Percentiles rank a stretch among this genome's conserved stretches.
Conservation (phyloP, 257 asterid species). For the Ligustrum vulgare region DNA sequence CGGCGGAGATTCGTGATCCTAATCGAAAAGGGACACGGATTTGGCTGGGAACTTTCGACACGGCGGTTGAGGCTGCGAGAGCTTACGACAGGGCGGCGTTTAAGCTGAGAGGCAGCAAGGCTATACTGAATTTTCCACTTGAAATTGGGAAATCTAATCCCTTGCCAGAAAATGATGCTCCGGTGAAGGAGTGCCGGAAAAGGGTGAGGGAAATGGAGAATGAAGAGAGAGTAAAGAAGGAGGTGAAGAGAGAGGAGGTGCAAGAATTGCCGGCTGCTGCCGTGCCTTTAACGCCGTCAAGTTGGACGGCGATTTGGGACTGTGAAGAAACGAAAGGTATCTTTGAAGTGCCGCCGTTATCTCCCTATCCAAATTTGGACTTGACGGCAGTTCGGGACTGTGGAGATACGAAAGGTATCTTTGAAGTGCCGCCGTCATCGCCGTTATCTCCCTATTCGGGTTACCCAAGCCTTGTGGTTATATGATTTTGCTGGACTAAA, state of each 20-base stretch:
- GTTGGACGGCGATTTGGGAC: constrained; percentile 83
- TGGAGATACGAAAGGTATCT: too few species aligned
- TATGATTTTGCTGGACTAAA: constrained; percentile 13
- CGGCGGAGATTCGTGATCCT: constrained; percentile 15
- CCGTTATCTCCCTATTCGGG: constrained; percentile 4
- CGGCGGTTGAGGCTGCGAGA: constrained; percentile 12
- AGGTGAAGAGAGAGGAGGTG: constrained; percentile 39
- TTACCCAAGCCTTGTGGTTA: constrained; percentile 37
- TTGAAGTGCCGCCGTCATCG: too few species aligned
- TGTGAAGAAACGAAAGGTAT: constrained; percentile 66
- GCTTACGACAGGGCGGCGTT: constrained; percentile 19
- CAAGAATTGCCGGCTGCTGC: constrained; percentile 29
- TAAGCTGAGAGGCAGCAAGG: neutral
- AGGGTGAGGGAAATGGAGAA: constrained; percentile 26
- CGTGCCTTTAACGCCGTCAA: constrained; percentile 77
- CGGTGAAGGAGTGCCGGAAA: constrained; percentile 35
- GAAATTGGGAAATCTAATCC: constrained; percentile 48
- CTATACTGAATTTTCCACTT: constrained; percentile 28
- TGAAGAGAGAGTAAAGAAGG: constrained; percentile 27
- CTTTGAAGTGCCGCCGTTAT: constrained; percentile 76
- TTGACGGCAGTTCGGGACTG: too few species aligned
- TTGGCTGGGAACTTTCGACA: constrained; percentile 17
- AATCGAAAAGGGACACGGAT: neutral
- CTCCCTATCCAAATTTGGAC: constrained; percentile 49
- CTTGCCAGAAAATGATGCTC: constrained; percentile 21